Conservation (phyloP, 1,284 basidiomycete genomes). For the Ceratobasidium sp. region DNA sequence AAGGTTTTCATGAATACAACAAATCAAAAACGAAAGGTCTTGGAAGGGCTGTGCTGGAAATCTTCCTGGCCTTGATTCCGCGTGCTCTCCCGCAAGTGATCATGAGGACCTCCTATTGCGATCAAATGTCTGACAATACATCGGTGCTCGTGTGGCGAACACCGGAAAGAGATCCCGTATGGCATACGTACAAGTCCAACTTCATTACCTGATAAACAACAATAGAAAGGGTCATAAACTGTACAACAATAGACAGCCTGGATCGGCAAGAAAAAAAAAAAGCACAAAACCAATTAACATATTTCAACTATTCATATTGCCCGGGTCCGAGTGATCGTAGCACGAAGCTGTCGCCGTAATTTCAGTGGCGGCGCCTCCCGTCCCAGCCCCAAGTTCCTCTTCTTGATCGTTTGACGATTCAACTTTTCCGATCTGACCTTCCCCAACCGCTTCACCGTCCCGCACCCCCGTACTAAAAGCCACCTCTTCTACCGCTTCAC, state of each 20-base stretch:
- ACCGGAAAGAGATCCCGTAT: neutral
- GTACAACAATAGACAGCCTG: constrained; percentile 12
- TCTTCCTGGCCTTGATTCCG: no score
- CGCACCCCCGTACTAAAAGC: constrained; percentile 34
- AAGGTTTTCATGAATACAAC: neutral
- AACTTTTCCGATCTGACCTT: neutral
- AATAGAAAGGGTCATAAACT: constrained; percentile 28
- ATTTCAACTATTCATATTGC: constrained; percentile 7
- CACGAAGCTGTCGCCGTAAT: constrained; percentile 10
- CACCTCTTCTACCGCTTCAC: neutral
- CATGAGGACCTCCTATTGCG: no score
- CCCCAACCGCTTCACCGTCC: constrained; percentile 66
- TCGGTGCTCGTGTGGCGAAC: no score
- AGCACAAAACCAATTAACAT: neutral
- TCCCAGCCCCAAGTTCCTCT: neutral
- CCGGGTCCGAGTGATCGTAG: neutral
- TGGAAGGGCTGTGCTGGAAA: neutral
- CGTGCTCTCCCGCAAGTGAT: no score
- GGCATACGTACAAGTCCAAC: constrained; percentile 23
- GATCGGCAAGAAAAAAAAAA: constrained; percentile 12
- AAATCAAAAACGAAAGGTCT: constrained; percentile 4
- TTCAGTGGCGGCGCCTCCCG: constrained; percentile 15
- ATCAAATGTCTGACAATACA: no score
- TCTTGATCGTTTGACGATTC: constrained; percentile 4
- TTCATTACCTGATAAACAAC: constrained; percentile 42